Percentiles rank a stretch among this genome's conserved stretches.
Conservation (phyloP, 169 alveolate genomes). For the Eimeria praecox region DNA sequence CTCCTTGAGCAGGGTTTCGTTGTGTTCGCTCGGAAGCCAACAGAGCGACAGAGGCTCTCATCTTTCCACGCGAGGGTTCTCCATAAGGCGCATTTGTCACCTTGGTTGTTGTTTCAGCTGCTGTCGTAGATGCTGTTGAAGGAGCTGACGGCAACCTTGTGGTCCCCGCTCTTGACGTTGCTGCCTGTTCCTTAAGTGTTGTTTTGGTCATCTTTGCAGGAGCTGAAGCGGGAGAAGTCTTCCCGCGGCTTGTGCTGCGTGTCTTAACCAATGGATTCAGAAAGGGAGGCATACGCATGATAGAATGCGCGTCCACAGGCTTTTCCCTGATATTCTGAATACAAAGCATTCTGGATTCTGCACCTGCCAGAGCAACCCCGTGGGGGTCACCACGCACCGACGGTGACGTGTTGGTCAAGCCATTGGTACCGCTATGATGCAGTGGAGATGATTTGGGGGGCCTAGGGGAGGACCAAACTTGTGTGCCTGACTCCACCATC, state of each 20-base stretch:
- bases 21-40: not conserved
- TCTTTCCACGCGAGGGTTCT: constrained; percentile 4
- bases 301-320: not conserved
- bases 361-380: not conserved
- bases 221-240: not conserved
- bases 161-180: not conserved
- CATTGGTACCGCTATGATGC: not conserved
- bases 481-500: not conserved
- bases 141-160: constrained; percentile 21
- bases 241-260: not conserved
- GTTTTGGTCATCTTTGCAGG: not conserved
- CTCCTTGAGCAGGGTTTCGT: not conserved
- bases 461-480: not conserved
- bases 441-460: not conserved
- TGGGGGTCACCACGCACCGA: not conserved
- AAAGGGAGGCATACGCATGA: constrained; percentile 42
- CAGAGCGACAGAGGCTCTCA: not conserved
- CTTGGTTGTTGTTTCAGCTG: constrained; percentile 33
- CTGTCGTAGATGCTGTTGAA: constrained; percentile 45
- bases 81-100: not conserved
- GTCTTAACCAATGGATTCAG: constrained; percentile 6
- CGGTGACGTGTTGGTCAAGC: not conserved
- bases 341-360: not conserved
- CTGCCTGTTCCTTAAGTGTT: not conserved
- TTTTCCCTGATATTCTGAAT: not conserved